Evolutionary conservation across 768 basidiomycete species (phyloP), one percentile per base, ranked within the genome.

Genomic region (Neoboletus magnificus): DNA sequence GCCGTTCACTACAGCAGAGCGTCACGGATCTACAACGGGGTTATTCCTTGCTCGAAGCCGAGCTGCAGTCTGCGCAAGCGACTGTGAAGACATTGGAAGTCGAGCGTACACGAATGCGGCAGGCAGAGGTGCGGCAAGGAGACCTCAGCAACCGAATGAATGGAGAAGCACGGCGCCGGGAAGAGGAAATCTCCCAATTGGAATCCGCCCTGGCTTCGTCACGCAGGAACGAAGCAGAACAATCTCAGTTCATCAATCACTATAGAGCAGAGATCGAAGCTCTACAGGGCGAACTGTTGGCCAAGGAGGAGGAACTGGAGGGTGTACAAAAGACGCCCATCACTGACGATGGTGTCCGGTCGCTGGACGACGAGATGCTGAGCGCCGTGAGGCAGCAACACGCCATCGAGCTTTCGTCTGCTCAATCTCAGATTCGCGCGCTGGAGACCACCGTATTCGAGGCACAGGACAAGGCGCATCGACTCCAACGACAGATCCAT

Each of bases 381-480:
- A 79, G 81, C 54, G 82, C 85, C 25, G 71, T 89, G 33, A 78
- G 63, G 44, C 88, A 92, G 64, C 87, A 91, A 59, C 88, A 92
- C 63, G 78, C 81, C 13, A 80, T 95, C 54, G 91, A 93, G 55
- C 77, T 94, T 8, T 93, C 91, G 35, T 76, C 82, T 12, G 84
- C 91, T 4, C 89, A 89, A 35, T 89, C 89, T 0, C 84, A 85
- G 66, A 86, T 94, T 48, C 83, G 93, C 12, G 79, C 82, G 4
- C 76, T 93, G 63, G 91, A 95, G 71, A 82, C 82, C 11, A 69
- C 79, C 12, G 76, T 87, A 29, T 93, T 88, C 69, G 82, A 89
- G 56, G 84, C 87, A 29, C 87, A 92, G 59, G 84, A 83, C 40
- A 78, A 76, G 51, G 78, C 82, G 16, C 87, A 91, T 66, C 71